Evolutionary conservation across 225 moss, liverwort and hornwort species (phyloP), one percentile per base, ranked within the genome.

Genomic region (Rhytidiadelphus loreus): DNA sequence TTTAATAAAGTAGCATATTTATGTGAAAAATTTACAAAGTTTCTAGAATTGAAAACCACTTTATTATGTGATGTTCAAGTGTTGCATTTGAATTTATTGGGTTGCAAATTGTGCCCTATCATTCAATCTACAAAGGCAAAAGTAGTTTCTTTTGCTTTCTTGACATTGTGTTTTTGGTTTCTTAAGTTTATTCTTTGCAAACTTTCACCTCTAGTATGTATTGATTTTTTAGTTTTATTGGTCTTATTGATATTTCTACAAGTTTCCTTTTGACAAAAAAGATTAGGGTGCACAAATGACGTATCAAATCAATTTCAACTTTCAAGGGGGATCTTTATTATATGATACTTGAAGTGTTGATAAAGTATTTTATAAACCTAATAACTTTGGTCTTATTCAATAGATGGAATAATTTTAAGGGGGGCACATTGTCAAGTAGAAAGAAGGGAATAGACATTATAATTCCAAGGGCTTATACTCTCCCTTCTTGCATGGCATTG

Each of bases 321-420:
- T 46, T 46, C 46, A 46, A 46, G 9, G 46, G 46, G 7, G 2
- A 5, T 32, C 33, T 63, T 17, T 33, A 63, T 33, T 33, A 8
- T 5, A 5, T 35, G 1, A 35, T 35, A 46, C 6, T 29, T 46
- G 8, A 46, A 0, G 18, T 24, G 5, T 18, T 0, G 0, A 16
- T 46, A 18, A n/a, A n/a, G 2, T 32, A 32, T 74, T 74, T 73
- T 6, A 19, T 11, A 48, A 73, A 29, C 6, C 46, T 48, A 30
- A 19, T 1, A 32, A 4, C 19, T 48, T 48, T 30, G 70, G 18
- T 29, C 3, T 46, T 46, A 30, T 29, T 28, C 9, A 72, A 16
- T 43, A 71, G 29, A 43, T 71, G 15, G 72, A 72, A 17, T 29
- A 9, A 18, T 73, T n/a, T 30, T 48, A 48, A 19, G 48, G 12